Evolutionary conservation across 2,329 filamentous ascomycete species (phyloP), one percentile per base, ranked within the genome.

Genomic region (Thermomyces lanuginosus): DNA sequence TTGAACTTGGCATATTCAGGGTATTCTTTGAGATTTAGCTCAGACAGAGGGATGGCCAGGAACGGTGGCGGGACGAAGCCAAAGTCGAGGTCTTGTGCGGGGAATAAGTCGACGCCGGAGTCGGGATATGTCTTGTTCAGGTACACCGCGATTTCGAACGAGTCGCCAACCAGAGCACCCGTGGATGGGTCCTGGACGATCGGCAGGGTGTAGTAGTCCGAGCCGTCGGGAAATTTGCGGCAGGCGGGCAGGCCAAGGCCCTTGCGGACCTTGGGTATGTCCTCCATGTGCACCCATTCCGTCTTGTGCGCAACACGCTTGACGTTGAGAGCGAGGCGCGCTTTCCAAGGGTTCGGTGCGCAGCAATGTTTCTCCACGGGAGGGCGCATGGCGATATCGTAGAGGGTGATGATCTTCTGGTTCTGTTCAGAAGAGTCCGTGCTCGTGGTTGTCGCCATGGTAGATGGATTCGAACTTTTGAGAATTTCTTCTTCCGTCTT

Each of bases 101-200:
- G 61, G 37, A 74, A 66, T 2, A 75, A 52, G 23, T 57, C 44
- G 1, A 41, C 50, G 1, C 60, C 60, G 0, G 56, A 43, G 16
- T 45, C 31, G 0, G 67, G 65, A 29, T 66, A 71, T 0, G 43
- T 55, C 1, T 57, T 47, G 13, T 75, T 60, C 2, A 76, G 55
- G 38, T 73, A 66, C 14, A 62, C 46, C 5, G 72, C 72, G 33
- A 76, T 76, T 27, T 76, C 72, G 40, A 74, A 72, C 2, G 69
- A 69, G 48, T 77, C 72, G 4, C 72, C 72, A 2, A 75, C 29
- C 0, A 54, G 26, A 1, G 46, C 32, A 4, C 39, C 41, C 0
- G 58, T 62, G 10, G 39, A 29, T 0, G 52, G 43, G 26, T 74
- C 65, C 1, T 51, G 38, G 12, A 76, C 44, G 21, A 74, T 56